Percentiles rank a stretch among this genome's conserved stretches.
Evolutionary conservation across 2,329 filamentous ascomycete genomes (phyloP).

Genomic region (Fusarium domesticum): DNA sequence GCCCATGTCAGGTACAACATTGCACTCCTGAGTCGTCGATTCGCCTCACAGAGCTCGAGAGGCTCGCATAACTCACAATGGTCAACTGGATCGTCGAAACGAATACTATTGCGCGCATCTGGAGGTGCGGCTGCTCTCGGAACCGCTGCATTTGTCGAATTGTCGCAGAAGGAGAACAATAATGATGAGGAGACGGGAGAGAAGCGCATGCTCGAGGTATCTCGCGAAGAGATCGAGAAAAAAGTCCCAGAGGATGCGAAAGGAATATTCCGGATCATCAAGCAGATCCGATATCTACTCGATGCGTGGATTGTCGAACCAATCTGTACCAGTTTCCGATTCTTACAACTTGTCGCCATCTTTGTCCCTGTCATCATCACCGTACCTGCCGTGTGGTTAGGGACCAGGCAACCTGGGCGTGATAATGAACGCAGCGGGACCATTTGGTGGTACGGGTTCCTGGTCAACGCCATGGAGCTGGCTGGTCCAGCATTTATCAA

Average conservation of each 20-base stretch:
- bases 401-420: conserved; percentile 56
- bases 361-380: conserved; percentile 86
- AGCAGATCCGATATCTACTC: conserved; percentile 62
- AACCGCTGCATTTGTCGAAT: conserved; percentile 55
- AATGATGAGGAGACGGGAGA: conserved; percentile 65
- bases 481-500: conserved; percentile 98
- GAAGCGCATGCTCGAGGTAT: conserved; percentile 81
- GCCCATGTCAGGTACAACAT: conserved; percentile 6
- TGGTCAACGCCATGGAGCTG: conserved; percentile 86
- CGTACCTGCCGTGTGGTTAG: conserved; percentile 79
- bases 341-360: conserved; percentile 80
- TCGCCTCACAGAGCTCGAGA: conserved; percentile 26
- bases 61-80: conserved; percentile 28
- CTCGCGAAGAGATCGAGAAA: conserved; percentile 72
- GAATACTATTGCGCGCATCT: conserved; percentile 38
- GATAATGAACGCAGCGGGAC: conserved; percentile 78
- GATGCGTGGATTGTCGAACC: conserved; percentile 80
- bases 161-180: conserved; percentile 54
- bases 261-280: conserved; percentile 56
- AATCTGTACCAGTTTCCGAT: conserved; percentile 79
- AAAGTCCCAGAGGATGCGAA: conserved; percentile 60
- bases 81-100: conserved; percentile 16
- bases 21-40: conserved; percentile 19
- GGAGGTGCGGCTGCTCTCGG: conserved; percentile 46
- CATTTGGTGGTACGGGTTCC: conserved; percentile 89